Evolutionary conservation across 371 early-diverging fungal species (phyloP), one percentile per base, ranked within the genome.

Genomic region (Thermomucor indicae-seudaticae): DNA sequence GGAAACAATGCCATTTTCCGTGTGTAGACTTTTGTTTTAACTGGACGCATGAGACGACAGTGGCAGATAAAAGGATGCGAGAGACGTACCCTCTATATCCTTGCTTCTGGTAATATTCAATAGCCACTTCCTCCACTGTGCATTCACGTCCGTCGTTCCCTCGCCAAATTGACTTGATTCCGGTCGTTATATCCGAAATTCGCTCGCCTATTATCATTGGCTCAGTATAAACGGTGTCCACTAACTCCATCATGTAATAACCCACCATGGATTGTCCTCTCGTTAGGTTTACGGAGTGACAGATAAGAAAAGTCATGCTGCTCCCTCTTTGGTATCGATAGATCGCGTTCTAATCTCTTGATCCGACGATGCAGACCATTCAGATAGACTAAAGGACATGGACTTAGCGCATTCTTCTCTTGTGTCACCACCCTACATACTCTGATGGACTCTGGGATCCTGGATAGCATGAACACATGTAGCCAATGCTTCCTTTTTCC

Each of bases 1-100:
- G 0, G 78, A 71, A 0, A 81, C 60, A 23, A 90, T 66, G 0
- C 79, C 69, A 31, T 78, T 81, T 55, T 90, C 90, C 0, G 84
- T 77, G 40, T 90, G 89, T 27, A 76, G 48, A 6, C 84, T 80
- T n/a, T n/a, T n/a, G 28, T 20, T 25, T 14, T 42, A 25, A 8
- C 14, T 41, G 40, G 17, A 16, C 10, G 49, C n/a, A 29, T 14
- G 2, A 41, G 4, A 49, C 12, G 2, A 3, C 1, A 3, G 25
- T 24, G 4, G 37, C 11, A 3, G 3, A 10, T 37, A 3, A 5
- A 3, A 37, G 14, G 11, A 37, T n/a, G n/a, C 37, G 14, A 37
- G 19, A 5, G 19, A 3, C 37, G 39, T 69, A 75, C 56, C 85
- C 83, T 39, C 61, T 65, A 46, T 78, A 85, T 0, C 85, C 83